Evolutionary conservation across 768 basidiomycete genomes (phyloP), one percentile per base, ranked within the genome.

Genomic region (Boletus vermiculosoides): DNA sequence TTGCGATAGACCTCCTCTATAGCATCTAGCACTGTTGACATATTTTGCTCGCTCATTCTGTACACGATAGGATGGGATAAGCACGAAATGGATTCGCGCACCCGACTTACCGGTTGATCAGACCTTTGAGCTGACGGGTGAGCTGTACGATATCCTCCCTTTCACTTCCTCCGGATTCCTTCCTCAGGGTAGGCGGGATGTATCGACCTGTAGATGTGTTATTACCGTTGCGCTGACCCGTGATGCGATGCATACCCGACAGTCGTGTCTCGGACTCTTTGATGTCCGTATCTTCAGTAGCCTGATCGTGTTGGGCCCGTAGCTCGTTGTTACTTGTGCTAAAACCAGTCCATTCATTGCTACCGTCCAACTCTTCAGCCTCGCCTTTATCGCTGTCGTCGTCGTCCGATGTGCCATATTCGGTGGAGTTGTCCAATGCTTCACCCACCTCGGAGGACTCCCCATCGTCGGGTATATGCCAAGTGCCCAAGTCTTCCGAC

Each of bases 11-110:
- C 67, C 4, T 81, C 84, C 65, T 95, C 93, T 15, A 94, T 75
- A 39, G 82, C 81, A 42, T 83, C 83, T 18, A 95, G 65, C 28
- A 96, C 90, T 0, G 82, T 79, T 3, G 81, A 77, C 54, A 96
- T 87, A 59, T 95, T 97, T 68, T 88, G 89, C 71, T 98, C 95
- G 61, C 88, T 92, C 85, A 96, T 80, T 61, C 94, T 94, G 61
- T 40, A 42, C n/a, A 31, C 7, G 22, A 22, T 36, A 56, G 31
- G 33, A 33, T 60, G 36, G 34, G 28, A 11, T 34, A 2, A 53
- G 30, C 22, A 61, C 15, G 31, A 56, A 48, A 37, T 33, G 39
- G 18, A 20, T 45, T 42, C 37, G 9, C 36, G 34, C 13, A 40
- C 36, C 34, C 13, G 23, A 44, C 77, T 45, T 63, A 91, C 92